Evolutionary conservation across 257 asterid species (phyloP), one percentile per base, ranked within the genome.

Genomic region (Lycium ferocissimum): DNA sequence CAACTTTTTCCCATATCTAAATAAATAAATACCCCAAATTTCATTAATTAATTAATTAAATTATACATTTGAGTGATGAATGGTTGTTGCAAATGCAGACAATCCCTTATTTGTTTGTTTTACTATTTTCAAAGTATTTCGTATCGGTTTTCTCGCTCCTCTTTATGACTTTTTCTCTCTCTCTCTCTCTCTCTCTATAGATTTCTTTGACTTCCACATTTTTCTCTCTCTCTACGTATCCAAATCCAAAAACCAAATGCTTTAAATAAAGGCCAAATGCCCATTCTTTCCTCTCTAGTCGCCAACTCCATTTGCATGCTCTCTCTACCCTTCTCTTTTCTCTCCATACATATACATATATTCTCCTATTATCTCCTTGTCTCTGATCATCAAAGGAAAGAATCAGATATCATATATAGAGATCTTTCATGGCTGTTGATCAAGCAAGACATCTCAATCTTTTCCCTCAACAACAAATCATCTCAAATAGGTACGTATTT

Each of bases 401-500:
- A 83, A 71, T 49, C 18, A 72, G 37, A 73, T 10, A 45, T 45
- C 40, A 45, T 65, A 65, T 2, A 26, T 12, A 71, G 11, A 45
- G 12, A 7, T 14, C 70, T 83, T 69, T 37, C 57, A 94, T 94
- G 98, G 93, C 95, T 1, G 93, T 93, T 85, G 98, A 94, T 40
- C 45, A 40, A 86, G 95, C 98, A 40, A 91, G 87, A 84, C 92
- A 91, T 88, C 89, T 83, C 82, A 88, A 89, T 86, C 91, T 83
- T 56, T 86, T 90, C 6, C 85, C 90, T 7, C 80, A 51, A 51
- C 81, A 51, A 14, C 18, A 26, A 9, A 65, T 65, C 72, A 65
- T 65, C 14, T 63, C 71, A 63, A 11, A 61, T 9, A 73, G 59
- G 81, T 69, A 7, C 15, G 76, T 2, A 67, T 67, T 67, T 67